Evolutionary conservation across 345 rosid species (phyloP).

Genomic region (Eutrema yunnanense): DNA sequence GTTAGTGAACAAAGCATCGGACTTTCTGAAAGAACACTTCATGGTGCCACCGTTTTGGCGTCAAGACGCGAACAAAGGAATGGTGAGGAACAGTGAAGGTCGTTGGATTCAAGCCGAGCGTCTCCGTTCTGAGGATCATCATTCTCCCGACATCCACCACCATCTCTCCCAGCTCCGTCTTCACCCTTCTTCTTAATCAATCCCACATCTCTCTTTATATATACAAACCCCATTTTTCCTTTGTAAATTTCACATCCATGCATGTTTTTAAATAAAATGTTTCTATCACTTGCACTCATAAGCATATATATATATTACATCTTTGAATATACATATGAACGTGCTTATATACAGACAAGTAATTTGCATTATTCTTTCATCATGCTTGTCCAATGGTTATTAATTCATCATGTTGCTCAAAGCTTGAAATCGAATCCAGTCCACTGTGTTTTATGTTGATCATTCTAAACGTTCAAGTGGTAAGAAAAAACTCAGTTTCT

Average conservation of each 20-base stretch:
- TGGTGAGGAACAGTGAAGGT: conserved; percentile 55
- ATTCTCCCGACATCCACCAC: conserved; percentile 43
- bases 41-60: conserved; percentile 81
- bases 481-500: no score
- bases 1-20: conserved; percentile 71
- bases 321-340: no score
- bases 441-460: no score
- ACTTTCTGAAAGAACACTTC: conserved; percentile 68
- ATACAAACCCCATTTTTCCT: background rate
- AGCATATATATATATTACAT: background rate
- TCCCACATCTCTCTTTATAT: no score
- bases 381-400: no score
- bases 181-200: background rate
- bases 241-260: background rate
- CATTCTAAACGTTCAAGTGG: no score
- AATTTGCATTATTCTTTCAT: no score
- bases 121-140: conserved; percentile 65
- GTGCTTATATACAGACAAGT: no score
- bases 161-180: conserved; percentile 45
- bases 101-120: conserved; percentile 81
- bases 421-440: no score
- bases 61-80: conserved; percentile 77
- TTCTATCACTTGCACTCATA: background rate
- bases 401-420: no score
- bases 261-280: background rate